These are phyloP conservation scores for Mycena rosella DNA, from an alignment of 768 basidiomycete species.

Conservation along the genomic window DNA sequence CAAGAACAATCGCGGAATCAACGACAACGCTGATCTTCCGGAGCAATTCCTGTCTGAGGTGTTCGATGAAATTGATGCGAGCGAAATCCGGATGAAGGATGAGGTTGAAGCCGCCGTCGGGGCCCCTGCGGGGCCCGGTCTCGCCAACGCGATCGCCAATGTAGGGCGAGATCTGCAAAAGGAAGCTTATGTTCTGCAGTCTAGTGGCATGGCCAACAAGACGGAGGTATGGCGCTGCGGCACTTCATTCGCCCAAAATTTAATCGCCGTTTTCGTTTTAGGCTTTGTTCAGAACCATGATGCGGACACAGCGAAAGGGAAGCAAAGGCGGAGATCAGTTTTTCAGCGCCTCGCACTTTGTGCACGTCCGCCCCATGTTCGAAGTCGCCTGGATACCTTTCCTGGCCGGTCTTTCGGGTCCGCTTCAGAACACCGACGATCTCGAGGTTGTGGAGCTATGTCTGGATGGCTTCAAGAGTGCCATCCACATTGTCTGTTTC, in stretches of 20 bases:
- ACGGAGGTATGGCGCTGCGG: constrained; percentile 79
- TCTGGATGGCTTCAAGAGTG: constrained; percentile 95
- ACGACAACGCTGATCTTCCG: constrained; percentile 89
- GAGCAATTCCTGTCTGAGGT: constrained; percentile 85
- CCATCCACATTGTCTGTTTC: constrained; percentile 96
- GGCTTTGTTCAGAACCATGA: constrained; percentile 94
- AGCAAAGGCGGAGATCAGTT: constrained; percentile 87
- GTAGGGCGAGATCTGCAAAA: constrained; percentile 96
- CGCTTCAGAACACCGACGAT: constrained; percentile 95
- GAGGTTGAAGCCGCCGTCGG: constrained; percentile 79
- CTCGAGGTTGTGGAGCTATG: constrained; percentile 92
- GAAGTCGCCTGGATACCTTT: constrained; percentile 99
- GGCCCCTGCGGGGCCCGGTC: constrained; percentile 69
- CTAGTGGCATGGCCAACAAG: constrained; percentile 96
- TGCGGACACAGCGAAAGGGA: constrained; percentile 90
- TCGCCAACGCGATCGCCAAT: constrained; percentile 85
- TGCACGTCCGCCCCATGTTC: constrained; percentile 99
- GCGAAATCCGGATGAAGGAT: constrained; percentile 99
- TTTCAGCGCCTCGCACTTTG: constrained; percentile 95
- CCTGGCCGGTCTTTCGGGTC: constrained; percentile 93
- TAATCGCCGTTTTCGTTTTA: constrained; percentile 43
- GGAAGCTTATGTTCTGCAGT: constrained; percentile 96
- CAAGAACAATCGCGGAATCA: constrained; percentile 97
- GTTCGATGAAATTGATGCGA: constrained; percentile 90
- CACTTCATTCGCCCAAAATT: constrained; percentile 29